These are phyloP conservation scores for Termitomyces sp. DNA, from an alignment of 768 basidiomycete genomes.

Conservation along the genomic window DNA sequence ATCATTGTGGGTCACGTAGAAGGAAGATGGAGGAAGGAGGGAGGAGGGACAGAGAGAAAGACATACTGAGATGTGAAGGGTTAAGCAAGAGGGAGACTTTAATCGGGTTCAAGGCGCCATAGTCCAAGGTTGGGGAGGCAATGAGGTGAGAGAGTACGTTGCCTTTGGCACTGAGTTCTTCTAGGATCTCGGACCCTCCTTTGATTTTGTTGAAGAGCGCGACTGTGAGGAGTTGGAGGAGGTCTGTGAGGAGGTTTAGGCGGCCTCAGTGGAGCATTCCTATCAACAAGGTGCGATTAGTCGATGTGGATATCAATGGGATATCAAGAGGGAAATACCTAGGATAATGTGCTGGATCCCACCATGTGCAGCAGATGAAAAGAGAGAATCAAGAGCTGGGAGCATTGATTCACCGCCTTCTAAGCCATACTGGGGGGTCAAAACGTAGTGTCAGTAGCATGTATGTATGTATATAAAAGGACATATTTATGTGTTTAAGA, in stretches of 20 bases:
- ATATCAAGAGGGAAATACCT: conserved; percentile 26
- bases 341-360: conserved; percentile 72
- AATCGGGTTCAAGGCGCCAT: conserved; percentile 47
- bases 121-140: conserved; percentile 62
- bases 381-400: conserved; percentile 78
- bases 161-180: conserved; percentile 65
- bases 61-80: conserved; percentile 11
- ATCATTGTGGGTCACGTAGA: too few relatives aligned
- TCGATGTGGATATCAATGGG: too few relatives aligned
- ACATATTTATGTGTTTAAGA: conserved; percentile 55
- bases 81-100: conserved; percentile 65
- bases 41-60: background rate
- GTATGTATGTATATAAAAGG: background rate
- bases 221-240: conserved; percentile 64
- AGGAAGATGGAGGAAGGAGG: background rate
- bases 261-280: conserved; percentile 90
- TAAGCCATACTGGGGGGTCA: conserved; percentile 63
- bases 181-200: conserved; percentile 70
- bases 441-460: background rate
- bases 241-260: conserved; percentile 79
- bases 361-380: conserved; percentile 62
- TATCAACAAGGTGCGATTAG: too few relatives aligned
- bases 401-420: conserved; percentile 96
- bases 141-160: conserved; percentile 89
- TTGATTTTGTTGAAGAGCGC: conserved; percentile 87